Base-by-base conservation (phyloP, 1,284 basidiomycete genomes). In the Termitomyces sp. region DNA sequence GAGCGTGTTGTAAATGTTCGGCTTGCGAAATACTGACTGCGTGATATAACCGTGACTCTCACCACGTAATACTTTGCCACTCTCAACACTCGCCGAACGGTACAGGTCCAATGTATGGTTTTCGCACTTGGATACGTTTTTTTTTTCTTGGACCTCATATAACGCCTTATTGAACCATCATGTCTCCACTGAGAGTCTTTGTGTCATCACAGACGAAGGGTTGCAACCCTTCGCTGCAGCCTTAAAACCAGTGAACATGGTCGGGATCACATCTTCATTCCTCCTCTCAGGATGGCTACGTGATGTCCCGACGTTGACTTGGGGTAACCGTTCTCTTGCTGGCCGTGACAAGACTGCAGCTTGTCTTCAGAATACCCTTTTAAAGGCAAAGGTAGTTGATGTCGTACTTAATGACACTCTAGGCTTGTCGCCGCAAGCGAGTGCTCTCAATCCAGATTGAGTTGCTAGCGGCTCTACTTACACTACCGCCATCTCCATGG, bases 391-490 rank as follows among this genome's bases (percentile, higher is more conserved):
- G 13, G 56, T 74, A 12, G 60, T 62, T 12, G 58, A 67, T 42
- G 50, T 75, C 43, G 54, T 61, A 30, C 61, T 77, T 19, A 69
- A 72, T 46, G 59, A 65, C 3, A 55, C 62, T 2, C 33, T 58
- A 24, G 54, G 63, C 33, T 58, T 73, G 26, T 49, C 56, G 1
- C 71, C 73, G 0, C 52, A 64, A 30, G 62, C 52, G 17, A 64
- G 63, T 12, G 55, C 54, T 17, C 50, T 68, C 2, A 60, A 63
- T 6, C 56, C 58, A 1, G 49, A 64, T 2, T 66, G 67, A 21
- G 66, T 76, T 2, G 63, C 67, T n/a, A 62, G 67, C 12, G 71
- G 69, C 2, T 74, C 79, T 63, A 68, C 63, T 0, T 79, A 78
- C 60, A 69, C 73, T 43, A 78, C 73, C 2, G 62, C 62, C 2